Evolutionary conservation across 495 filamentous ascomycete genomes (phyloP).

Genomic region (Aspergillus ostianus): DNA sequence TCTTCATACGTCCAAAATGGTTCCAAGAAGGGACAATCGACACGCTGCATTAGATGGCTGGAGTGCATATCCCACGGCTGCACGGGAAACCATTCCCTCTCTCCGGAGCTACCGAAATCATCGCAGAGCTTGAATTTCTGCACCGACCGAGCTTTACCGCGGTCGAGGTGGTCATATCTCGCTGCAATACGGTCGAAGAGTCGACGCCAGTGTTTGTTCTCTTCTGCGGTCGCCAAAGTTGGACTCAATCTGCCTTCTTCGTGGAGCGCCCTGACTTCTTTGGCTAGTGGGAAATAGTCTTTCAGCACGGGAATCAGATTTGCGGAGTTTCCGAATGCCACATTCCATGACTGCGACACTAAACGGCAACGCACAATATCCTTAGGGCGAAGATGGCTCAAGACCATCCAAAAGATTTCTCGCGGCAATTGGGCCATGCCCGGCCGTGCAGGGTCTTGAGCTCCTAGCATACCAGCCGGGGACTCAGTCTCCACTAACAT

Average conservation of each 20-base stretch:
- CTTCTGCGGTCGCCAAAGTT: slow-evolving; percentile 1
- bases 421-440: slow-evolving; percentile 36
- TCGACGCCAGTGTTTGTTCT: slow-evolving; percentile 32
- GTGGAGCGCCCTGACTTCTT: slow-evolving; percentile 46
- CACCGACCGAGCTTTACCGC: slow-evolving; percentile 47
- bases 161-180: slow-evolving; percentile 55
- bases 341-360: slow-evolving; percentile 54
- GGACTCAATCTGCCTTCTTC: background rate
- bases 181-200: slow-evolving; percentile 54
- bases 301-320: slow-evolving; percentile 47
- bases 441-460: slow-evolving; percentile 5
- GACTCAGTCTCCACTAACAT: slow-evolving; percentile 9
- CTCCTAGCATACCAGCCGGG: slow-evolving; percentile 3
- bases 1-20: slow-evolving; percentile 62
- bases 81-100: slow-evolving; percentile 47
- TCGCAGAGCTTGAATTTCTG: slow-evolving; percentile 45
- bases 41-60: slow-evolving; percentile 33
- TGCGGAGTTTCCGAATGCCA: slow-evolving; percentile 50
- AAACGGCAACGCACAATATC: slow-evolving; percentile 55
- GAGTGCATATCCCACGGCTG: slow-evolving; percentile 57
- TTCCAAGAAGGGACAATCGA: slow-evolving; percentile 53
- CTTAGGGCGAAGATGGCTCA: slow-evolving; percentile 42
- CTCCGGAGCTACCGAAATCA: slow-evolving; percentile 33
- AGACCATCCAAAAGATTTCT: slow-evolving; percentile 45
- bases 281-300: slow-evolving; percentile 52